A percentile compares a stretch with the other conserved stretches of the same genome.
phyloP scores from a whole-genome alignment of 2,329 filamentous ascomycete genomes.

The Pseudonectria buxi region DNA sequence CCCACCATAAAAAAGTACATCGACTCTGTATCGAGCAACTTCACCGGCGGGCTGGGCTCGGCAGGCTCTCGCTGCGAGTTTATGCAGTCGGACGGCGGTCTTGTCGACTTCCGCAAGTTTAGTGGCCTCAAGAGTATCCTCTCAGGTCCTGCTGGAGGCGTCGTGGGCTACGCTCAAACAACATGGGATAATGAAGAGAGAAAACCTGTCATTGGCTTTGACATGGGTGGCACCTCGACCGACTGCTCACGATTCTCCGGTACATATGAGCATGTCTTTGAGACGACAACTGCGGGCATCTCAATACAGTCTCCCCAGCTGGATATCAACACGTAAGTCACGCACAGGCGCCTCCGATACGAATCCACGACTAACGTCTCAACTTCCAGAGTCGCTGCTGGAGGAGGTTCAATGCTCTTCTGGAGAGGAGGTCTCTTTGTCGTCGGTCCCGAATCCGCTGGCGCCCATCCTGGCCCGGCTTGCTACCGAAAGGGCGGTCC shows the following conservation, averaged over 20 bases:
- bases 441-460: conserved; percentile 65
- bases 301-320: conserved; percentile 74
- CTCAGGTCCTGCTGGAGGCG: conserved; percentile 69
- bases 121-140: conserved; percentile 64
- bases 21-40: conserved; percentile 20
- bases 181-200: conserved; percentile 62
- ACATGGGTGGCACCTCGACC: conserved; percentile 66
- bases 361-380: not conserved
- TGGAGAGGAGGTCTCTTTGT: conserved; percentile 68
- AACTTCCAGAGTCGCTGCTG: conserved; percentile 52
- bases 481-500: conserved; percentile 69
- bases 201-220: conserved; percentile 68
- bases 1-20: conserved; percentile 17
- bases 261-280: conserved; percentile 46
- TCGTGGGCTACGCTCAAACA: conserved; percentile 68
- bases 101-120: conserved; percentile 54
- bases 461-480: conserved; percentile 64
- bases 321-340: conserved; percentile 63
- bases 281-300: conserved; percentile 71
- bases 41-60: conserved; percentile 6
- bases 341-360: too few species aligned
- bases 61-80: not conserved
- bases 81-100: conserved; percentile 16
- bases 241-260: conserved; percentile 63
- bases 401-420: conserved; percentile 63